phyloP scores from a whole-genome alignment of 257 asterid species.

The Solanum arcanum region DNA sequence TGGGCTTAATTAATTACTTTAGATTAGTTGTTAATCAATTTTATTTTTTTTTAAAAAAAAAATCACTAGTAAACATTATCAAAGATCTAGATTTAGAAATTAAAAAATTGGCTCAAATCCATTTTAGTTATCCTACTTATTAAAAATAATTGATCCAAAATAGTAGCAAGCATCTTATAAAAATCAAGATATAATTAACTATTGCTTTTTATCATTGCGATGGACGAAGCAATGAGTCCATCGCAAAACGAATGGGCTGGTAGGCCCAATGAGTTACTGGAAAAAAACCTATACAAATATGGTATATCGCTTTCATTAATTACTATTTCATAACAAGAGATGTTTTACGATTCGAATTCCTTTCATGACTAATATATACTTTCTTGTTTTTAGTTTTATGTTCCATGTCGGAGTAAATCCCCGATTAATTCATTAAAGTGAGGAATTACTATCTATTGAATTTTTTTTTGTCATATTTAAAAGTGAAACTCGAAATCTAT shows the following conservation, averaged over 20 bases:
- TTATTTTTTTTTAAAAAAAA: background rate
- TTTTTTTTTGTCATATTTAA: background rate
- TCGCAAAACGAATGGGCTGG: background rate
- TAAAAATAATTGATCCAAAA: no score
- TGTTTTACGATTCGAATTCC: no score
- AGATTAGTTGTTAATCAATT: background rate
- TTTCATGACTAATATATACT: background rate
- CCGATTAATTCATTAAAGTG: background rate
- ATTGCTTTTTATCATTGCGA: no score
- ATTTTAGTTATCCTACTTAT: background rate
- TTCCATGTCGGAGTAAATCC: background rate
- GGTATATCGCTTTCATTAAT: background rate
- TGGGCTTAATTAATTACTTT: background rate
- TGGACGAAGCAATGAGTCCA: background rate
- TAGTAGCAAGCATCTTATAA: no score
- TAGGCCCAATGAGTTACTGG: background rate
- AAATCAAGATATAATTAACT: no score
- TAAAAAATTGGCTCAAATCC: no score
- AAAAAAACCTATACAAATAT: no score
- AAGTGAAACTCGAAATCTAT: background rate
- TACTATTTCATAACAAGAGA: background rate
- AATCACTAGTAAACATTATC: background rate
- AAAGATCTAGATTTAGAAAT: background rate
- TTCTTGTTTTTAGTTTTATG: background rate
- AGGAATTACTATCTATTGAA: background rate